A percentile compares a stretch with the other conserved stretches of the same genome.
Evolutionary conservation across 768 basidiomycete genomes (phyloP).

Genomic region (Glaciozyma antarctica): DNA sequence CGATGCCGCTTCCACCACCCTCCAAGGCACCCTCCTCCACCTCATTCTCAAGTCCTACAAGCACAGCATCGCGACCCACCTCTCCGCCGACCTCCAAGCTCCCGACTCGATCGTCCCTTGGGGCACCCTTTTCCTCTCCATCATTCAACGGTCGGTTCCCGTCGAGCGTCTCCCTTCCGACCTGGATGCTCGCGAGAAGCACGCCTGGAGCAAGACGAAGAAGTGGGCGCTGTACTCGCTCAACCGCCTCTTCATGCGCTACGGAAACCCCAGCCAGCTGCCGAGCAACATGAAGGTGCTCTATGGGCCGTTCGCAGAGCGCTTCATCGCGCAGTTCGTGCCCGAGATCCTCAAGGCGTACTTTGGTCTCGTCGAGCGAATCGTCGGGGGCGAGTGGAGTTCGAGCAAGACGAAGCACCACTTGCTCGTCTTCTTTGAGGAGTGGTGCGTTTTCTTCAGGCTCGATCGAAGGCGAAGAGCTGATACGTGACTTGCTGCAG

Average conservation of each 20-base stretch:
- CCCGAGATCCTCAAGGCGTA: constrained; percentile 80
- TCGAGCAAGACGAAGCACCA: constrained; percentile 71
- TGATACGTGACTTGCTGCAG: constrained; percentile 40
- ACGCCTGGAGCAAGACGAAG: constrained; percentile 84
- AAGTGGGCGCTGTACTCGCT: constrained; percentile 86
- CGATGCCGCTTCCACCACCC: constrained; percentile 42
- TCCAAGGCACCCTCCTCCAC: constrained; percentile 62
- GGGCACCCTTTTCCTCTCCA: constrained; percentile 66
- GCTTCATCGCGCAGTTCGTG: constrained; percentile 86
- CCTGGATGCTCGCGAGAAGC: constrained; percentile 63
- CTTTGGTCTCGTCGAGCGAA: constrained; percentile 59
- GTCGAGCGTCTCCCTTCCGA: constrained; percentile 56
- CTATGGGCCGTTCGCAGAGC: constrained; percentile 65
- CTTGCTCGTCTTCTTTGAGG: constrained; percentile 73
- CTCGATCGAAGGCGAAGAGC: neutral
- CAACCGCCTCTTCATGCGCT: constrained; percentile 69
- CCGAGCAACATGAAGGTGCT: constrained; percentile 56
- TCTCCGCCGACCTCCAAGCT: constrained; percentile 61
- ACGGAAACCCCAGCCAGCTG: constrained; percentile 78
- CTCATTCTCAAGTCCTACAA: constrained; percentile 81
- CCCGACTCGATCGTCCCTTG: constrained; percentile 71
- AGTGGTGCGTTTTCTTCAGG: constrained; percentile 53
- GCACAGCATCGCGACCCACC: constrained; percentile 63
- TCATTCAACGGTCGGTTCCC: constrained; percentile 54
- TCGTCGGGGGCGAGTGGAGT: constrained; percentile 64